Base-by-base conservation (phyloP, 140 eudicot species). In the Bidens hawaiensis region DNA sequence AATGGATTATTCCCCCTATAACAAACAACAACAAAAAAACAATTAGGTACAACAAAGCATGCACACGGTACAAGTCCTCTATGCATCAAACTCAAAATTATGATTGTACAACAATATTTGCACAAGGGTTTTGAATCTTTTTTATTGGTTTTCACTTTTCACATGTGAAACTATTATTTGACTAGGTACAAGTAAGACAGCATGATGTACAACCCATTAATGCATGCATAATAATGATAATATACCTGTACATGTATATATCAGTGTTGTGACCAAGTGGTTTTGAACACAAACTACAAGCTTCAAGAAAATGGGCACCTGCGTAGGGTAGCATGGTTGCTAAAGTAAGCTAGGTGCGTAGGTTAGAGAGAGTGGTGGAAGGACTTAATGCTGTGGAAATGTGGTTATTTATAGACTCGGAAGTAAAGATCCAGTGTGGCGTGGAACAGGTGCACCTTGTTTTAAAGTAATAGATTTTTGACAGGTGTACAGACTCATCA, bases 181-280 rank as follows among this genome's bases (percentile, higher is more conserved):
- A 27, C 11, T 59, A 53, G 14, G 67, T 75, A 62, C 56, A 69
- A 62, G 25, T 16, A 0, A 40, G 0, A 16, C 2, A 17, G 52
- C 40, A 50, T 22, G 12, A 23, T 21, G 65, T 75, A 68, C 75
- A 68, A 67, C 21, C 9, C 5, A 1, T 3, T 18, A 12, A 45
- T 25, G 66, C 60, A 28, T 38, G 25, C n/a, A n/a, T n/a, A n/a
- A n/a, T n/a, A n/a, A n/a, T n/a, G n/a, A n/a, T n/a, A n/a, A n/a
- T n/a, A 25, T 75, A 89, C 97, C 95, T 90, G 83, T 90, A 90
- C 97, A 90, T 90, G 73, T 71, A 90, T 72, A 90, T 90, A 70
- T 87, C 97, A 70, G 59, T 75, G 79, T 86, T 84, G 40, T 78
- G 86, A 67, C 76, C 75, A 5, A 90, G 64, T 30, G 84, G 51